A percentile compares a stretch with the other conserved stretches of the same genome.
Evolutionary conservation across 1,284 basidiomycete genomes (phyloP).

Genomic region (Rhodotorula sp.): DNA sequence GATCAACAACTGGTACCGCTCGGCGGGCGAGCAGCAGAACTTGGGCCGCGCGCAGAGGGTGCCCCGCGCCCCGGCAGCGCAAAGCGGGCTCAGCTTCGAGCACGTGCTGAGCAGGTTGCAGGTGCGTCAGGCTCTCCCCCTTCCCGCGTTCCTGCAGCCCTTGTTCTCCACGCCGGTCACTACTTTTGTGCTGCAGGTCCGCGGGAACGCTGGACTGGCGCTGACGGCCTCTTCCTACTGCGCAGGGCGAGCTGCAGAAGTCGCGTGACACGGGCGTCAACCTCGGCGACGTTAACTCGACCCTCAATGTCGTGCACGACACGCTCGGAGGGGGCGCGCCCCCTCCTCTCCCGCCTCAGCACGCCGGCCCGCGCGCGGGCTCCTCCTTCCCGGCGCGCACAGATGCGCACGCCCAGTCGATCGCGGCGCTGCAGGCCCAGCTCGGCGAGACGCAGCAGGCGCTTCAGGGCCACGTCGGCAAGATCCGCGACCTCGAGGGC

Average conservation of each 20-base stretch:
- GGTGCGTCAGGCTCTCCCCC: constrained; percentile 44
- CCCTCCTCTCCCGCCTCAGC: constrained; percentile 58
- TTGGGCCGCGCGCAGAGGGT: constrained; percentile 4
- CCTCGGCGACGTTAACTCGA: constrained; percentile 73
- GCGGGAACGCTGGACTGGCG: no score
- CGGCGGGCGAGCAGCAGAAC: constrained; percentile 29
- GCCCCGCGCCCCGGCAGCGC: background rate
- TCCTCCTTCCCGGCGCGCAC: constrained; percentile 40
- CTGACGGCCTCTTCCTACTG: constrained; percentile 18
- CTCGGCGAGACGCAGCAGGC: constrained; percentile 82
- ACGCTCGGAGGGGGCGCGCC: constrained; percentile 75
- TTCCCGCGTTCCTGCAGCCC: background rate
- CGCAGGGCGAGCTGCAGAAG: constrained; percentile 88
- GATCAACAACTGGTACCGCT: constrained; percentile 44
- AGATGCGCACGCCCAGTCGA: constrained; percentile 49
- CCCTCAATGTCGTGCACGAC: constrained; percentile 89
- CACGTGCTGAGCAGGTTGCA: constrained; percentile 56
- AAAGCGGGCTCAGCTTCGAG: constrained; percentile 55
- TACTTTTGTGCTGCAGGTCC: no score
- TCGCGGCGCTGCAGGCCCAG: constrained; percentile 75
- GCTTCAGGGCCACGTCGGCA: constrained; percentile 77
- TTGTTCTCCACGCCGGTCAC: no score
- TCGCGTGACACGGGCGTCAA: constrained; percentile 92
- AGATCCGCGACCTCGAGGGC: constrained; percentile 77
- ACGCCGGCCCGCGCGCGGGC: background rate